Conservation (phyloP, 1,284 basidiomycete species). For the Trametes hirsuta region DNA sequence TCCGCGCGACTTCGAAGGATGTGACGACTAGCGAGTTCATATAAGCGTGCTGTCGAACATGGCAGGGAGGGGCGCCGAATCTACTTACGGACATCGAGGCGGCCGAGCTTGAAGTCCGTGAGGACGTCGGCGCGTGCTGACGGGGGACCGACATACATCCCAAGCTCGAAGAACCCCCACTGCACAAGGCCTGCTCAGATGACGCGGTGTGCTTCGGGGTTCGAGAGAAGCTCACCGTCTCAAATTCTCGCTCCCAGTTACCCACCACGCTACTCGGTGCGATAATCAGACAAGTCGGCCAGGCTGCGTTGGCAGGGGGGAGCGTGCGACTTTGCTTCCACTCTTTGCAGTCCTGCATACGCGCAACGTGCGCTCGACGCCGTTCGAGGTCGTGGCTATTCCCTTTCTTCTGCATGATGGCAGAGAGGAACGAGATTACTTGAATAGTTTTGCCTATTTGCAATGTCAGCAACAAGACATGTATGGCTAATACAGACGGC, state of each 20-base stretch:
- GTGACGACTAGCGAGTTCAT: conserved; percentile 59
- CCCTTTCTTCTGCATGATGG: conserved; percentile 82
- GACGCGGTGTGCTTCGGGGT: not conserved
- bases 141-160: conserved; percentile 58
- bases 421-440: conserved; percentile 83
- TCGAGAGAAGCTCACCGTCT: conserved; percentile 49
- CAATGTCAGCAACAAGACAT: not conserved
- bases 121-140: conserved; percentile 57
- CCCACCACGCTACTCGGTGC: conserved; percentile 77
- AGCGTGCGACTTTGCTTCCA: conserved; percentile 57
- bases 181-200: conserved; percentile 29
- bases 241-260: conserved; percentile 84
- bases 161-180: conserved; percentile 85
- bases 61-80: not conserved
- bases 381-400: conserved; percentile 61
- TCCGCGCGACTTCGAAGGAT: conserved; percentile 69
- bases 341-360: conserved; percentile 59
- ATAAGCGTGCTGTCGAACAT: not conserved
- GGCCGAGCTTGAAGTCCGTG: conserved; percentile 71
- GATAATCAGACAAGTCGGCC: conserved; percentile 84
- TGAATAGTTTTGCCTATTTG: conserved; percentile 81
- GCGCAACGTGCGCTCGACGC: conserved; percentile 61
- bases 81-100: conserved; percentile 71
- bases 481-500: conserved; percentile 1
- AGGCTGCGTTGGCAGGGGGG: conserved; percentile 66